phyloP scores from a whole-genome alignment of 2,329 filamentous ascomycete species.

The Emmonsiellopsis sp. region DNA sequence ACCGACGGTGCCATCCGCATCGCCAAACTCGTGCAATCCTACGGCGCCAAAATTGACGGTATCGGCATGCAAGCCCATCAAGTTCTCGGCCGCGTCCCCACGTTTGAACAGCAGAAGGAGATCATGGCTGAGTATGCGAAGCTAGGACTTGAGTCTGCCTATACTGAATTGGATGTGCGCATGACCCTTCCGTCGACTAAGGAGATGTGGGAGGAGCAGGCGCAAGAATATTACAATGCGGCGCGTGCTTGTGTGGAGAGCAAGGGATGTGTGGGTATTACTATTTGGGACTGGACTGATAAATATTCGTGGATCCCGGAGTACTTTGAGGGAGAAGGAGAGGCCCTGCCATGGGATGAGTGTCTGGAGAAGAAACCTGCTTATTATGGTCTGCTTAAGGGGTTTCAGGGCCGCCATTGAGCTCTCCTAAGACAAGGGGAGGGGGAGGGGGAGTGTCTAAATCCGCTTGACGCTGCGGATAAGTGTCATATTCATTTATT shows the following conservation, averaged over 20 bases:
- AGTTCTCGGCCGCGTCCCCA: slow-evolving; percentile 34
- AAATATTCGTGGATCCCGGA: slow-evolving; percentile 38
- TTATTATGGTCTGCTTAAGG: slow-evolving; percentile 26
- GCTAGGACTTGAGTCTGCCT: slow-evolving; percentile 33
- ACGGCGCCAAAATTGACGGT: slow-evolving; percentile 38
- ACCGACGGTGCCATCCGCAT: slow-evolving; percentile 25
- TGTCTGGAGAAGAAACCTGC: slow-evolving; percentile 39
- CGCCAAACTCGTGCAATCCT: slow-evolving; percentile 28
- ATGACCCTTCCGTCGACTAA: slow-evolving; percentile 25
- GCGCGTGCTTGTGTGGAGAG: slow-evolving; percentile 23
- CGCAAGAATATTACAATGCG: slow-evolving; percentile 22
- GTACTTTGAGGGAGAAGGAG: slow-evolving; percentile 33
- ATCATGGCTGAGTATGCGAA: slow-evolving; percentile 29
- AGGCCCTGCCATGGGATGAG: slow-evolving; percentile 37
- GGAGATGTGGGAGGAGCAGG: slow-evolving; percentile 20
- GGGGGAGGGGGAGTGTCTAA: no score
- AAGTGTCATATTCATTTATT: no score
- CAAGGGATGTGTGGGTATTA: slow-evolving; percentile 24
- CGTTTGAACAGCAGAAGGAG: slow-evolving; percentile 26
- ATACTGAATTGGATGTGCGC: slow-evolving; percentile 42
- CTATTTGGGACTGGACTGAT: slow-evolving; percentile 36
- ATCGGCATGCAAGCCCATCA: slow-evolving; percentile 40
- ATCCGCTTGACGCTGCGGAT: no score
- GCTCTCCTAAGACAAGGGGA: no score
- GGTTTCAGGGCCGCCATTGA: not conserved